Base-by-base conservation (phyloP, 2,329 filamentous ascomycete genomes). In the Monilinia fructicola region DNA sequence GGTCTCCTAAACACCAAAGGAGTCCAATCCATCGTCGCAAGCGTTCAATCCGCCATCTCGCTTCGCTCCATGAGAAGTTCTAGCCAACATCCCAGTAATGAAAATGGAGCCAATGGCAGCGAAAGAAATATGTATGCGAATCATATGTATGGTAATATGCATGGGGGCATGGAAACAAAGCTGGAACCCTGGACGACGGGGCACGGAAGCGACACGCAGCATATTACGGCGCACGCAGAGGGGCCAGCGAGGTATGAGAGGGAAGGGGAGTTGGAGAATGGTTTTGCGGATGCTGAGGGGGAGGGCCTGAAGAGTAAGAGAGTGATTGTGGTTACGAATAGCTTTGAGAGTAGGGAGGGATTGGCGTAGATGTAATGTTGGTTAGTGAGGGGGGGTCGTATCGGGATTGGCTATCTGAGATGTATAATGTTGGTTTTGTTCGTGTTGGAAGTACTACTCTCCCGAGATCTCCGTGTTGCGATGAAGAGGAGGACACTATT, bases 241-340 rank as follows among this genome's bases (percentile, higher is more conserved):
- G 60, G 60, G 16, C 60, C 60, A n/a, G 60, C 46, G 2, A n/a
- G 50, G 10, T 40, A 59, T 52, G 54, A 35, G 31, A 14, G 54
- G 35, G 35, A 44, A 10, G 26, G 56, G 2, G 54, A 16, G 18
- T 10, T 52, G 1, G 55, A 60, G 12, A 31, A 21, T 2, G 44
- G 44, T 6, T 26, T 23, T 46, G 7, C 12, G 4, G 50, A n/a
- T 12, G 11, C 42, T 16, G 50, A 16, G 16, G 38, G 35, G 1
- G 54, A 38, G 12, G 35, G 7, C 0, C 38, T 59, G 16, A 48
- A 40, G 7, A 26, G 54, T 9, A n/a, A 44, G 9, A 31, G 4
- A 0, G 63, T 54, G 35, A 65, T 65, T 35, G 35, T 65, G 23
- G 54, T 61, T 18, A 61, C 35, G 23, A 61, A 61, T 65, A 61